phyloP scores from a whole-genome alignment of 768 basidiomycete genomes.

The Phylloporus arenicola region DNA sequence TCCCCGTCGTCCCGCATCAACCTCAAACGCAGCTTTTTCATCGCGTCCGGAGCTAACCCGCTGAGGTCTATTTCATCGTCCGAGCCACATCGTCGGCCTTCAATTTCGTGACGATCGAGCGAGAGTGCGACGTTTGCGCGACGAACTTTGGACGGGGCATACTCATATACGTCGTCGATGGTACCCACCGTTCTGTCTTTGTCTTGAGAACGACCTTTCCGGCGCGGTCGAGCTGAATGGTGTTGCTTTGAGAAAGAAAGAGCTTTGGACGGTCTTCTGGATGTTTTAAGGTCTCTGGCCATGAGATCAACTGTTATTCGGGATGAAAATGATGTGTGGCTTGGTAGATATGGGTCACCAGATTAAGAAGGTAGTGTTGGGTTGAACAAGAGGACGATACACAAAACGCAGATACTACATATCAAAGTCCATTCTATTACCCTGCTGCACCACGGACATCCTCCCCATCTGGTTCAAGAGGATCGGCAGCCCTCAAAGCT shows the following conservation, averaged over 20 bases:
- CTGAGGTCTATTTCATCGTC: conserved; percentile 39
- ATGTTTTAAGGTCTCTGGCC: conserved; percentile 13
- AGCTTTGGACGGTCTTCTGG: conserved; percentile 9
- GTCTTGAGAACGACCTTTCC: conserved; percentile 27
- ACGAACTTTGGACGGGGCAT: conserved; percentile 43
- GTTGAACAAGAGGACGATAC: conserved; percentile 7
- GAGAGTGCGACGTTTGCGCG: conserved; percentile 50
- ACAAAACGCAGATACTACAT: not conserved
- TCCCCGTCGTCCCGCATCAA: conserved; percentile 51
- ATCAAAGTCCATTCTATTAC: not conserved
- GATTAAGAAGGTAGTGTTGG: conserved; percentile 24
- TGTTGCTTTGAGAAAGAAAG: conserved; percentile 29
- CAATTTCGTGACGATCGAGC: conserved; percentile 53
- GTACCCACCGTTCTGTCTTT: conserved; percentile 24
- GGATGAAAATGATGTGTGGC: conserved; percentile 10
- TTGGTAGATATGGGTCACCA: conserved; percentile 8
- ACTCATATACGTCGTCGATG: conserved; percentile 60
- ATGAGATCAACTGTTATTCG: conserved; percentile 4
- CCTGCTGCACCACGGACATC: not conserved
- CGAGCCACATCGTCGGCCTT: conserved; percentile 24
- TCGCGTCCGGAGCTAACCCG: conserved; percentile 24
- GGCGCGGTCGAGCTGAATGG: conserved; percentile 45
- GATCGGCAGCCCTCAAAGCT: conserved; percentile 20
- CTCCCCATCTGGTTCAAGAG: conserved; percentile 16
- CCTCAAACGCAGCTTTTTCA: conserved; percentile 37